A percentile compares a stretch with the other conserved stretches of the same genome.
phyloP scores from a whole-genome alignment of 306 rosid genomes.

The Quercus parvula region DNA sequence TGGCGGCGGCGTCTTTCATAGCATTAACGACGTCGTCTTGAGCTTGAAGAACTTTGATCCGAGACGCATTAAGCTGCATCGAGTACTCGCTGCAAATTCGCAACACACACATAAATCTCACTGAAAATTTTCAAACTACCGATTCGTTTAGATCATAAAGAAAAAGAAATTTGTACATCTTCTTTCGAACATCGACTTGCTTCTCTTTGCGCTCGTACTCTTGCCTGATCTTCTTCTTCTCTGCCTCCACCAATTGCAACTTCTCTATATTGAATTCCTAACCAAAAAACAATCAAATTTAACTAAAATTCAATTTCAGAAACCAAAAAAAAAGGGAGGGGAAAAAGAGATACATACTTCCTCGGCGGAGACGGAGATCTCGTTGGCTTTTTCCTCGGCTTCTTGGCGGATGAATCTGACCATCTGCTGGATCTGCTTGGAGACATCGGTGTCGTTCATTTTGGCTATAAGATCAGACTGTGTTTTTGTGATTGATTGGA shows the following conservation, averaged over 20 bases:
- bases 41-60: conserved; percentile 96
- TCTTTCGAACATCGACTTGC: conserved; percentile 92
- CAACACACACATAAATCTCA: conserved; percentile 6
- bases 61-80: conserved; percentile 87
- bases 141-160: neutral
- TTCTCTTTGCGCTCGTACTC: conserved; percentile 90
- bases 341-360: conserved; percentile 43
- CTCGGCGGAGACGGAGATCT: conserved; percentile 94
- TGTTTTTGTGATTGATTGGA: neutral
- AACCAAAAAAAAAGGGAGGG: neutral
- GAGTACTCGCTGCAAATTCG: conserved; percentile 80
- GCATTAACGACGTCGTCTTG: conserved; percentile 80
- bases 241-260: conserved; percentile 90
- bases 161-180: conserved; percentile 49
- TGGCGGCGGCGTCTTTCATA: conserved; percentile 81
- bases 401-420: conserved; percentile 92
- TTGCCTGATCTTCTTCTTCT: conserved; percentile 94
- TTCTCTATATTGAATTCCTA: conserved; percentile 98
- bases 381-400: conserved; percentile 96
- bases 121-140: neutral
- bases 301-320: no score
- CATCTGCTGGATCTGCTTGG: conserved; percentile 99
- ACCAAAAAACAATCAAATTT: neutral
- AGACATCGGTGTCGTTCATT: conserved; percentile 96
- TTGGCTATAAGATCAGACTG: conserved; percentile 1